Evolutionary conservation across 306 rosid species (phyloP).

Genomic region (Lathyrus sativus): DNA sequence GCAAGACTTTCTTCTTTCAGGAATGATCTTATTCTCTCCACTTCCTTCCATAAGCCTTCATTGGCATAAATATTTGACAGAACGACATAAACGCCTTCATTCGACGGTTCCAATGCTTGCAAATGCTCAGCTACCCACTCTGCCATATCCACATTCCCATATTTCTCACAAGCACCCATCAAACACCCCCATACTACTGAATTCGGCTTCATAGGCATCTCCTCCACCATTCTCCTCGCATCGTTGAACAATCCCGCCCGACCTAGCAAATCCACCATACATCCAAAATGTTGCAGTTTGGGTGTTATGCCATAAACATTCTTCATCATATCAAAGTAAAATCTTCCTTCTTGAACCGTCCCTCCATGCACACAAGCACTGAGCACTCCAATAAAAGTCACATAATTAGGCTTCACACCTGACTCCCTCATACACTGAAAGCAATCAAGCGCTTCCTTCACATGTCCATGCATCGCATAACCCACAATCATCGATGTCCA

Average conservation of each 20-base stretch:
- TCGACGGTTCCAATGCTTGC: constrained; percentile 75
- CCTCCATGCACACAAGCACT: constrained; percentile 86
- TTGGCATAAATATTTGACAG: constrained; percentile 71
- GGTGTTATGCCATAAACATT: constrained; percentile 56
- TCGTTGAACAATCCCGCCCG: constrained; percentile 73
- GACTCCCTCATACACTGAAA: constrained; percentile 62
- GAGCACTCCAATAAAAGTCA: constrained; percentile 72
- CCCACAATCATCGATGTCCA: constrained; percentile 91
- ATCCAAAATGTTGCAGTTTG: constrained; percentile 70
- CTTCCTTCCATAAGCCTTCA: constrained; percentile 73
- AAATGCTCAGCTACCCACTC: constrained; percentile 81
- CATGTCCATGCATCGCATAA: constrained; percentile 76
- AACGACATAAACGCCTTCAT: constrained; percentile 72
- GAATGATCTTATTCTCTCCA: constrained; percentile 56
- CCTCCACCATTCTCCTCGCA: constrained; percentile 67
- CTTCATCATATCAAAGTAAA: constrained; percentile 69
- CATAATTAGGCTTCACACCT: constrained; percentile 65
- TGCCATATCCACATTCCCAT: constrained; percentile 72
- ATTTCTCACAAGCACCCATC: constrained; percentile 83
- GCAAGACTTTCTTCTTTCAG: constrained; percentile 57
- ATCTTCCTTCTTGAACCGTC: constrained; percentile 62
- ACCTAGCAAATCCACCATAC: constrained; percentile 79
- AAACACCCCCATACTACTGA: constrained; percentile 71
- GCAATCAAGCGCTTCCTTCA: constrained; percentile 64
- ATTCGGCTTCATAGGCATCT: constrained; percentile 79